Percentiles rank a stretch among this genome's conserved stretches.
Conservation (phyloP, 2,329 filamentous ascomycete genomes). For the Fusarium dlaminii region DNA sequence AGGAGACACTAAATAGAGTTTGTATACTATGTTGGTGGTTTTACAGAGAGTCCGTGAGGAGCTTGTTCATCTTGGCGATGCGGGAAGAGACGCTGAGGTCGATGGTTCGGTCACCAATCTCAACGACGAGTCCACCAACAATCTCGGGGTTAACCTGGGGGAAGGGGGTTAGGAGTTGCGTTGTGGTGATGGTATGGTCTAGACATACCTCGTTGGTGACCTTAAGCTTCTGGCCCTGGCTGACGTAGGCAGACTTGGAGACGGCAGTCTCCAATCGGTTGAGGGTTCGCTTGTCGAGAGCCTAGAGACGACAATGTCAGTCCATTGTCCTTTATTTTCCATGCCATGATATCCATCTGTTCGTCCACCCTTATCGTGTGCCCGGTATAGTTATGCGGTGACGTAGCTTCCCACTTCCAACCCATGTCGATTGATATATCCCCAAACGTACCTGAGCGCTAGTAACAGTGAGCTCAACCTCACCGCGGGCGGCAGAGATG, state of each 20-base stretch:
- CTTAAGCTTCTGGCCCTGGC: constrained; percentile 97
- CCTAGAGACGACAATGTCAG: constrained; percentile 56
- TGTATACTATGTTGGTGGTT: constrained; percentile 49
- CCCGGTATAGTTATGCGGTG: neutral
- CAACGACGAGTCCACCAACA: constrained; percentile 90
- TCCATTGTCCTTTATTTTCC: neutral
- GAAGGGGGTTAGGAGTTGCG: constrained; percentile 20
- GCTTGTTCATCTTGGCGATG: constrained; percentile 99
- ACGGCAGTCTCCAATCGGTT: constrained; percentile 87
- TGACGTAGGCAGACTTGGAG: constrained; percentile 87
- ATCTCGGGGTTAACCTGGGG: constrained; percentile 90
- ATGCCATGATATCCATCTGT: neutral
- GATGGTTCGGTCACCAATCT: constrained; percentile 97
- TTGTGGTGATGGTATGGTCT: neutral
- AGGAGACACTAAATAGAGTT: constrained; percentile 41
- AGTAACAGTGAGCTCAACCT: constrained; percentile 92
- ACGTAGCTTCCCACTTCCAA: constrained; percentile 19
- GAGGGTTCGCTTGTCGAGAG: constrained; percentile 88
- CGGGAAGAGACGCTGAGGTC: constrained; percentile 95
- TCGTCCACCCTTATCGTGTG: constrained; percentile 2
- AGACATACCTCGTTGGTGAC: constrained; percentile 82
- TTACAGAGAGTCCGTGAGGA: constrained; percentile 96
- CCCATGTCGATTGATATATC: constrained; percentile 1
- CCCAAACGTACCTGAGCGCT: constrained; percentile 78
- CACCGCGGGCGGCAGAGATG: constrained; percentile 88